Percentiles rank a stretch among this genome's conserved stretches.
Conservation (phyloP, 176 grass and related monocot species). For the Leersia perrieri region DNA sequence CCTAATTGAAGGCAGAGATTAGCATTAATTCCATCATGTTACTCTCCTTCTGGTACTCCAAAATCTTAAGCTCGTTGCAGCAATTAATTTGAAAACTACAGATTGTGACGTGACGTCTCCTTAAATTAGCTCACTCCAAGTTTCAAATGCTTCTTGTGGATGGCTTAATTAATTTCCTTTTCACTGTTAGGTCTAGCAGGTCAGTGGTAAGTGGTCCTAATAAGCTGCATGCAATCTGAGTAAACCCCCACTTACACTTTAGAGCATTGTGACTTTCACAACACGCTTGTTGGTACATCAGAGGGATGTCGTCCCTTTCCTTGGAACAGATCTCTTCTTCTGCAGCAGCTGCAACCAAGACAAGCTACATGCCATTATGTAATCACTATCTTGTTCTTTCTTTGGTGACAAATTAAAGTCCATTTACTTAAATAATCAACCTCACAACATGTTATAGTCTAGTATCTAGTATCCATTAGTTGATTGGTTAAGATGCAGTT, state of each 20-base stretch:
- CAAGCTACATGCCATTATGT: neutral
- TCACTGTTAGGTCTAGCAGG: constrained; percentile 12
- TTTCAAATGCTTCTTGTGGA: neutral
- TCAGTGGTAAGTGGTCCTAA: constrained; percentile 1
- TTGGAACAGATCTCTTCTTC: neutral
- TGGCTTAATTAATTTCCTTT: neutral
- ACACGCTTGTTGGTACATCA: constrained; percentile 19
- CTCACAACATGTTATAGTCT: neutral
- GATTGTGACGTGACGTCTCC: neutral
- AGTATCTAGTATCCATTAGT: too few species aligned
- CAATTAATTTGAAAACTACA: neutral
- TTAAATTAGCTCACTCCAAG: neutral
- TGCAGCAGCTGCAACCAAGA: neutral
- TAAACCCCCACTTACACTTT: neutral
- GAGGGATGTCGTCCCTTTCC: neutral
- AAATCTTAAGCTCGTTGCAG: neutral
- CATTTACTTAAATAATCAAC: neutral
- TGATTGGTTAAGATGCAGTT: neutral
- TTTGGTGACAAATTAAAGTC: neutral
- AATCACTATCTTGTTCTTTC: neutral
- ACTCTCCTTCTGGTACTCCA: neutral
- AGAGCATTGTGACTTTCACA: constrained; percentile 24
- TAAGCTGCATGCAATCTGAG: constrained; percentile 5
- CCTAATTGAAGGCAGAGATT: constrained; percentile 20
- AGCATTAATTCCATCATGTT: constrained; percentile 18